Base-by-base conservation (phyloP, 768 basidiomycete genomes). In the Xerocomellus chrysenteron region DNA sequence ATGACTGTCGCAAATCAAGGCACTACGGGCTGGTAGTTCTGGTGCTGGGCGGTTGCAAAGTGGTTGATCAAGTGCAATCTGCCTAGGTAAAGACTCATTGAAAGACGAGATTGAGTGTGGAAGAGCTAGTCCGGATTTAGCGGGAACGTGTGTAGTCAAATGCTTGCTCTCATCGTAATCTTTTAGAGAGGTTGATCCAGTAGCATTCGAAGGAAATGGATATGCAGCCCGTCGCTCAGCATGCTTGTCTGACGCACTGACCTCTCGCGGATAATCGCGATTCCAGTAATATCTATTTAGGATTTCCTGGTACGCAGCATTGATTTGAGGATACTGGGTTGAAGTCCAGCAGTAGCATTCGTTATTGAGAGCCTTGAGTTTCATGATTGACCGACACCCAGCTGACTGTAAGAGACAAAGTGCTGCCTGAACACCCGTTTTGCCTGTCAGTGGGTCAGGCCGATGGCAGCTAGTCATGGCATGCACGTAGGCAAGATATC, bases 381-480 rank as follows among this genome's bases (percentile, higher is more conserved):
- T 59, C 66, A 75, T 71, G 51, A 79, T 78, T 2, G 80, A 78
- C 37, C 62, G 66, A 35, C 65, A 73, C 42, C 44, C 44, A n/a
- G 26, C 16, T 10, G 19, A 11, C 44, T 11, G 19, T 45, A 17
- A 0, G 28, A 45, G 28, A 26, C 11, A n/a, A 8, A 45, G 24
- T 30, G 28, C 43, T 4, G 17, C 43, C 4, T 45, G 19, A 1
- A 10, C 26, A 28, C 43, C 26, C 5, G 26, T 45, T 28, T n/a
- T 45, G 26, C 43, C 43, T 17, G 43, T 45, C 14, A 45, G 17
- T 10, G 43, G 24, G 17, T 45, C 44, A 8, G 26, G 44, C 10
- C 28, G 16, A 30, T n/a, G 16, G 16, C 14, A 30, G 28, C 16
- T 30, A 26, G 44, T 45, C 14, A 26, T 4, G 16, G 17, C 44